Conservation (phyloP, 345 rosid species). For the Sisymbrium irio region DNA sequence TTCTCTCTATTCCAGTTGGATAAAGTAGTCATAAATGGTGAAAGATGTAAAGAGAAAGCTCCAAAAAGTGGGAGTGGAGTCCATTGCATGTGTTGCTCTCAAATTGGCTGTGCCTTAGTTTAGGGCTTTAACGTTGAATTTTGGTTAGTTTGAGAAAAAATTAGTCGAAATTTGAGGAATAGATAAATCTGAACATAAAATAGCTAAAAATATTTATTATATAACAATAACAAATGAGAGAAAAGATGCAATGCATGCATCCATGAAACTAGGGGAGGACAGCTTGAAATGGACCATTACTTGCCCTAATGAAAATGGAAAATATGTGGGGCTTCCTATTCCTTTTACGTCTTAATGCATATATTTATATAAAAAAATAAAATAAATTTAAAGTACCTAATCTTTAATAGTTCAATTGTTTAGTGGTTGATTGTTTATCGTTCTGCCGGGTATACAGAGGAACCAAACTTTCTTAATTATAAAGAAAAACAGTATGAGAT, state of each 20-base stretch:
- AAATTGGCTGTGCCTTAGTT: slow-evolving; percentile 8
- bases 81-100: slow-evolving; percentile 33
- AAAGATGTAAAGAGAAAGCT: not conserved
- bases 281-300: slow-evolving; percentile 65
- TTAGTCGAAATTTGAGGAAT: not conserved
- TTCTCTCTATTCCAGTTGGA: not conserved
- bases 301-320: slow-evolving; percentile 48
- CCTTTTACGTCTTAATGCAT: slow-evolving; percentile 25
- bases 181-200: not conserved
- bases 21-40: slow-evolving; percentile 9
- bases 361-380: not conserved
- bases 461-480: too few species aligned
- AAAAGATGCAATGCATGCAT: slow-evolving; percentile 60
- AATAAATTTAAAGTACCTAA: not conserved
- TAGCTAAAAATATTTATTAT: not conserved
- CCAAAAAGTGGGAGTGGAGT: slow-evolving; percentile 18
- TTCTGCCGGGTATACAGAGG: not conserved
- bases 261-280: slow-evolving; percentile 46
- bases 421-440: slow-evolving; percentile 17
- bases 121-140: slow-evolving; percentile 14
- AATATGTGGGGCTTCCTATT: slow-evolving; percentile 51
- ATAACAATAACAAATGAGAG: not conserved
- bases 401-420: slow-evolving; percentile 15
- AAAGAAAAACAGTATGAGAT: not conserved
- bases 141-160: not conserved